A percentile compares a stretch with the other conserved stretches of the same genome.
phyloP scores from a whole-genome alignment of 495 filamentous ascomycete genomes.

The Penicillium egyptiacum region DNA sequence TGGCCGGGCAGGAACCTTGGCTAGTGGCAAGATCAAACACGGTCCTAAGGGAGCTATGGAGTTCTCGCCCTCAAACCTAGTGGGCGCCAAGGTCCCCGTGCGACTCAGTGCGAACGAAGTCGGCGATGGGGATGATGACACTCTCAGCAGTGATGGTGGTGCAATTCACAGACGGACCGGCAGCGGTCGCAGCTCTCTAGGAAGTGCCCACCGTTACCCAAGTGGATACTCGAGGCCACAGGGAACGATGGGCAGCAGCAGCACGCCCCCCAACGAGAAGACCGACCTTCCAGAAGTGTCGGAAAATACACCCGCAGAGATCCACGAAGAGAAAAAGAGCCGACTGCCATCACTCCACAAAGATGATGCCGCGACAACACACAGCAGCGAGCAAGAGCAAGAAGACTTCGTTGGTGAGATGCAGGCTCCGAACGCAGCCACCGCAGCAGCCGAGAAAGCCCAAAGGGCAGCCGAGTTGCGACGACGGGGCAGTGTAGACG shows the following conservation, averaged over 20 bases:
- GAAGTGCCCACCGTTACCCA: slow-evolving; percentile 60
- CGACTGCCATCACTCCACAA: slow-evolving; percentile 42
- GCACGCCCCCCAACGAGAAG: slow-evolving; percentile 61
- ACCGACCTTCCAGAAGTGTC: slow-evolving; percentile 50
- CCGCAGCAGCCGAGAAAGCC: slow-evolving; percentile 59
- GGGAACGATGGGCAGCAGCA: slow-evolving; percentile 67
- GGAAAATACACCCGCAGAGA: slow-evolving; percentile 52
- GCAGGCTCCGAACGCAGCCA: slow-evolving; percentile 41
- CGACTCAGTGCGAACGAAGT: slow-evolving; percentile 92
- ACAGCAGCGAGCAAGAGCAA: slow-evolving; percentile 53
- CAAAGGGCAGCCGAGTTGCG: slow-evolving; percentile 73
- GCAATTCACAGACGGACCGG: slow-evolving; percentile 70
- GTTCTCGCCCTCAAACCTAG: slow-evolving; percentile 72
- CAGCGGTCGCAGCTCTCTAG: slow-evolving; percentile 75
- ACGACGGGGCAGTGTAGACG: slow-evolving; percentile 90
- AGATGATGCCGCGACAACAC: slow-evolving; percentile 45
- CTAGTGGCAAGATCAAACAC: slow-evolving; percentile 78
- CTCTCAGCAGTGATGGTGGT: slow-evolving; percentile 48
- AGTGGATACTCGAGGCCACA: slow-evolving; percentile 51
- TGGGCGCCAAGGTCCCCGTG: slow-evolving; percentile 78
- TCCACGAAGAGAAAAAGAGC: slow-evolving; percentile 37
- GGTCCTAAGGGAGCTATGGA: slow-evolving; percentile 67
- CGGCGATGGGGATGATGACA: slow-evolving; percentile 78
- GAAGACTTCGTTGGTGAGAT: slow-evolving; percentile 58
- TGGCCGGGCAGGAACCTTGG: slow-evolving; percentile 56